phyloP scores from a whole-genome alignment of 129 eudicot species.

The Pittosporum tobira region DNA sequence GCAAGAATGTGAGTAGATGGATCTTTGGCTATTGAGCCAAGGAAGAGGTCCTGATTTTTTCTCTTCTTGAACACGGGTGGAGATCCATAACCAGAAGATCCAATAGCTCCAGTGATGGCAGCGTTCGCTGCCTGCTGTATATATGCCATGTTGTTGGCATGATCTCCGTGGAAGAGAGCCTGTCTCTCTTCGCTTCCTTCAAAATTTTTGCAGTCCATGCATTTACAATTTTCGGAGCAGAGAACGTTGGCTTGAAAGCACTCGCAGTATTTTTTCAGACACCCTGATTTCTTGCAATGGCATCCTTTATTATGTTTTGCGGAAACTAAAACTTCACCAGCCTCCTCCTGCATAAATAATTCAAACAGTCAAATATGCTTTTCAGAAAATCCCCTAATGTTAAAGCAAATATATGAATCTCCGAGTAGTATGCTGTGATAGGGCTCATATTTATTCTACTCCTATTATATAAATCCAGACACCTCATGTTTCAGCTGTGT shows the following conservation, averaged over 20 bases:
- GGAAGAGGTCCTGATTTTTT: conserved; percentile 51
- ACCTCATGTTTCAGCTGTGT: no score
- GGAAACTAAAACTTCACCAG: conserved; percentile 51
- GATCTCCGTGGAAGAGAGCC: conserved; percentile 82
- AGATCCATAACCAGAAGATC: conserved; percentile 77
- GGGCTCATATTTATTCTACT: no score
- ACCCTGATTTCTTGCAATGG: conserved; percentile 94
- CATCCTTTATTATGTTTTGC: conserved; percentile 94
- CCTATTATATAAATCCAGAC: no score
- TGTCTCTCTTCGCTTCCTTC: conserved; percentile 97
- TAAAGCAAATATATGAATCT: no score
- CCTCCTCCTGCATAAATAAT: conserved; percentile 57
- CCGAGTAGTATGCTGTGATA: no score
- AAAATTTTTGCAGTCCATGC: conserved; percentile 86
- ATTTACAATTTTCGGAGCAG: conserved; percentile 87
- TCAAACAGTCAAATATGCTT: background rate
- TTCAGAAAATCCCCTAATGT: background rate
- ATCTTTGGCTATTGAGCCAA: conserved; percentile 54
- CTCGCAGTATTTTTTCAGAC: conserved; percentile 89
- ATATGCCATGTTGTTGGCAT: conserved; percentile 50
- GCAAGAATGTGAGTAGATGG: conserved; percentile 36
- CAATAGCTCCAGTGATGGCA: conserved; percentile 91
- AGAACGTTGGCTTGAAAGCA: conserved; percentile 94
- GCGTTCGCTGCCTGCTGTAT: conserved; percentile 96
- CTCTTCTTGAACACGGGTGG: conserved; percentile 67